Conservation (phyloP, 2,329 filamentous ascomycete species). For the Fusarium chuoi region DNA sequence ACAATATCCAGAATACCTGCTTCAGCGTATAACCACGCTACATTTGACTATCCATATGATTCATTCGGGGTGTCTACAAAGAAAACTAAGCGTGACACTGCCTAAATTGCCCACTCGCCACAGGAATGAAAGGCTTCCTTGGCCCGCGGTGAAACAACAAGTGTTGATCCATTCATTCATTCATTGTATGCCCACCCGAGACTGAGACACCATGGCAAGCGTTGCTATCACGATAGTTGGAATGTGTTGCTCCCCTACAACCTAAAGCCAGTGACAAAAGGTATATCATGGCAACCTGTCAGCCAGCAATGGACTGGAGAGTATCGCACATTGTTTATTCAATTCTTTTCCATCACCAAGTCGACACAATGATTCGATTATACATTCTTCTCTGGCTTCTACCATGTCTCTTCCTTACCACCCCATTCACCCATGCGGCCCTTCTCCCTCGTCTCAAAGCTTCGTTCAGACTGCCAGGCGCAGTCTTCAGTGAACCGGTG, state of each 20-base stretch:
- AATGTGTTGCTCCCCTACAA: conserved; percentile 50
- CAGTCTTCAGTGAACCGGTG: conserved; percentile 13
- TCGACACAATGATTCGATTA: conserved; percentile 38
- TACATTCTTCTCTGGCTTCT: conserved; percentile 34
- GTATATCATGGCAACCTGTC: conserved; percentile 34
- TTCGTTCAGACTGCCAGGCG: conserved; percentile 14
- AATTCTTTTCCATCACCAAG: background rate
- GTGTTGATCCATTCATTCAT: conserved; percentile 28
- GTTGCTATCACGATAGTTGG: conserved; percentile 42
- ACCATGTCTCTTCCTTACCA: conserved; percentile 16
- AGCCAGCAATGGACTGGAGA: background rate
- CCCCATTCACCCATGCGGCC: conserved; percentile 16
- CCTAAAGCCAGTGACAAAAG: conserved; percentile 18
- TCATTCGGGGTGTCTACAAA: background rate
- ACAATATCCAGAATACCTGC: conserved; percentile 9
- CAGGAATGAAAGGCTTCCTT: conserved; percentile 32
- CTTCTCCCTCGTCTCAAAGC: conserved; percentile 12
- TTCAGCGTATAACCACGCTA: background rate
- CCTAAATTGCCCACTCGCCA: background rate
- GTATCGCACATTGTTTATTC: conserved; percentile 7
- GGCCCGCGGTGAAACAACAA: conserved; percentile 24
- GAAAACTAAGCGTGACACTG: background rate
- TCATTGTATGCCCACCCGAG: conserved; percentile 6
- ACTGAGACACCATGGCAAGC: conserved; percentile 36
- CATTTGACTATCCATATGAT: background rate